Evolutionary conservation across 2,329 filamentous ascomycete species (phyloP).

Genomic region (Aspergillus novoparasiticus): DNA sequence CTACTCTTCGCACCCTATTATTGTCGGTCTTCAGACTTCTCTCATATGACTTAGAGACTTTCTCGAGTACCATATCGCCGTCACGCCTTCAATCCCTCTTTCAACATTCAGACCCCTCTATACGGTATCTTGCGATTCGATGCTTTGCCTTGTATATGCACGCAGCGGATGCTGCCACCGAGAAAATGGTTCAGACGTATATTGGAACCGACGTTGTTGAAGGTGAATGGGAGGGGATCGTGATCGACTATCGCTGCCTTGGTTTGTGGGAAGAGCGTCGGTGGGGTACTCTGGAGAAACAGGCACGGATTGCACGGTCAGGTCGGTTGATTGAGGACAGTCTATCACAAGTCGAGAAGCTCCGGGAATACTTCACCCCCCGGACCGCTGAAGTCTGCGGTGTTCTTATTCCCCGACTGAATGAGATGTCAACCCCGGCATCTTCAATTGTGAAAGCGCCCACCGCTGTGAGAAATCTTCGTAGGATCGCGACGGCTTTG

Average conservation of each 20-base stretch:
- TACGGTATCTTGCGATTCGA: constrained; percentile 80
- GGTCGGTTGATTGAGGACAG: constrained; percentile 24
- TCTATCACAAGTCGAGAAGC: constrained; percentile 29
- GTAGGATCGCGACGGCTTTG: constrained; percentile 67
- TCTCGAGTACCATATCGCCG: constrained; percentile 66
- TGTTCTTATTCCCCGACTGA: constrained; percentile 63
- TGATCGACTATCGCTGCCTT: constrained; percentile 77
- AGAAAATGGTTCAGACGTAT: constrained; percentile 69
- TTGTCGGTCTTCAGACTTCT: constrained; percentile 78
- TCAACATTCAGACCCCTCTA: constrained; percentile 55
- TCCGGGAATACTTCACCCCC: constrained; percentile 52
- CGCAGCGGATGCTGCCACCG: constrained; percentile 76
- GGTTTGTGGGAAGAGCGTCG: constrained; percentile 65
- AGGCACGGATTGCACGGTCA: constrained; percentile 26
- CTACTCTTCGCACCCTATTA: constrained; percentile 52
- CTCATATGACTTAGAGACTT: constrained; percentile 71
- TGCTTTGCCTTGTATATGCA: constrained; percentile 78
- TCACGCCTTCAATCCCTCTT: constrained; percentile 71
- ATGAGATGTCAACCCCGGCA: constrained; percentile 51
- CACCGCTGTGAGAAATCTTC: constrained; percentile 74
- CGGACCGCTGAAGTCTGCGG: constrained; percentile 67
- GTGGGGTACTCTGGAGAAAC: constrained; percentile 45
- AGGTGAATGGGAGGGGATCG: constrained; percentile 73
- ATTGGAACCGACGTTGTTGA: constrained; percentile 65
- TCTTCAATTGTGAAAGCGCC: constrained; percentile 67